A percentile compares a stretch with the other conserved stretches of the same genome.
Conservation (phyloP, 225 moss, liverwort and hornwort genomes). For the Anthoceros angustus region DNA sequence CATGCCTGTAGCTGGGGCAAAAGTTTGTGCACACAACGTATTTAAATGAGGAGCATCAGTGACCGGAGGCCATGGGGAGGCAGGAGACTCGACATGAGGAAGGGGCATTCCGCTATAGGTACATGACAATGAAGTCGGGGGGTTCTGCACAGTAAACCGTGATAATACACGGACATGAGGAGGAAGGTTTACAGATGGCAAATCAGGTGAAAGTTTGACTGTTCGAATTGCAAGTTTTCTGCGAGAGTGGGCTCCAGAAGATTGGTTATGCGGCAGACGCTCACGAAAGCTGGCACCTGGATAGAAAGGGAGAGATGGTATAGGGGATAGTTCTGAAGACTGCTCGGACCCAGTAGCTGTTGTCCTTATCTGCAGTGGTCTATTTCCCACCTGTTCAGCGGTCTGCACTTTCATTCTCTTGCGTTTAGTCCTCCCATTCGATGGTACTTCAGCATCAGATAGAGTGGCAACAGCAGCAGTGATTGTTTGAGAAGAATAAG, state of each 20-base stretch:
- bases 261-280: background rate
- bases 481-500: conserved; percentile 7
- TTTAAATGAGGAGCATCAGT: too few species aligned
- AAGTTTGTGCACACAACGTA: too few species aligned
- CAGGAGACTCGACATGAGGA: too few species aligned
- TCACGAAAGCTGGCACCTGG: background rate
- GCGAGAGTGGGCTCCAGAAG: background rate
- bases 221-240: background rate
- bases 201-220: background rate
- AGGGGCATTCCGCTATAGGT: too few species aligned
- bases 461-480: background rate
- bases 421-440: background rate
- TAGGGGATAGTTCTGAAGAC: background rate
- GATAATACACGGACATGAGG: background rate
- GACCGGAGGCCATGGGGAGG: too few species aligned
- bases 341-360: background rate
- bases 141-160: background rate
- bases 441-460: background rate
- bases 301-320: background rate
- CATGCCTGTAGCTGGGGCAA: too few species aligned
- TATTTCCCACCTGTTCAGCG: background rate
- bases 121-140: background rate
- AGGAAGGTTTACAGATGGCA: background rate
- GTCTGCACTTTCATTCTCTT: background rate
- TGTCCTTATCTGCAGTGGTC: background rate